A percentile compares a stretch with the other conserved stretches of the same genome.
These are phyloP conservation scores for Epichloe glyceriae DNA, from an alignment of 2,329 filamentous ascomycete species.

Conservation along the genomic window DNA sequence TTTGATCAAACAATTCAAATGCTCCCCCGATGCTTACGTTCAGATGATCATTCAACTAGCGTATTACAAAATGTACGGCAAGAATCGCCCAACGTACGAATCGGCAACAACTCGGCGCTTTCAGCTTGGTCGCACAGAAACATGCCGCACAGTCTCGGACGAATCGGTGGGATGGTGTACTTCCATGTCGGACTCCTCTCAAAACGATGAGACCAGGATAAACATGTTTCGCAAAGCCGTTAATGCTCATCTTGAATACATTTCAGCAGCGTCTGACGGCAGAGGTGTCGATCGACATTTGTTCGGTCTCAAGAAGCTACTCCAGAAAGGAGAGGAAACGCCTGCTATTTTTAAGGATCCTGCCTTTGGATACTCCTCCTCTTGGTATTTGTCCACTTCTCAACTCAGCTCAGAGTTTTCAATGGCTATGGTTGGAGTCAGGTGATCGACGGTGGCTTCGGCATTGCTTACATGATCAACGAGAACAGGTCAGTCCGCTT, in stretches of 20 bases:
- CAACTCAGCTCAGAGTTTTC: conserved; percentile 95
- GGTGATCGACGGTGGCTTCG: conserved; percentile 90
- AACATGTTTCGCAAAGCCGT: conserved; percentile 73
- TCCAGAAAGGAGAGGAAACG: conserved; percentile 67
- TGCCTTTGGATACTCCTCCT: conserved; percentile 67
- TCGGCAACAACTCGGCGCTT: conserved; percentile 90
- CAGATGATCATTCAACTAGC: conserved; percentile 98
- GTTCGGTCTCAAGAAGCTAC: conserved; percentile 89
- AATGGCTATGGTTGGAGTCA: conserved; percentile 99
- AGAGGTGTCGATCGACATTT: conserved; percentile 92
- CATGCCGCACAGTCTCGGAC: conserved; percentile 82
- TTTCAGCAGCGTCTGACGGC: conserved; percentile 75
- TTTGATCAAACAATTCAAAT: conserved; percentile 98
- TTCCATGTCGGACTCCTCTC: conserved; percentile 60
- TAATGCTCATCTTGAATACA: conserved; percentile 78
- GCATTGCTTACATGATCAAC: conserved; percentile 99
- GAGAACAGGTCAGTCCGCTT: conserved; percentile 62
- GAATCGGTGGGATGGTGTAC: conserved; percentile 84
- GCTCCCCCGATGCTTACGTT: conserved; percentile 91
- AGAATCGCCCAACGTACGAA: conserved; percentile 95
- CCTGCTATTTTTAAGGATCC: conserved; percentile 81
- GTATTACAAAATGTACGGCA: conserved; percentile 98
- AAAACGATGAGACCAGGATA: conserved; percentile 51
- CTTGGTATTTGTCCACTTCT: conserved; percentile 80
- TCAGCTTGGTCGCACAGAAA: conserved; percentile 93